Evolutionary conservation across 2,329 filamentous ascomycete genomes (phyloP).

Genomic region (Claviceps pazoutovae): DNA sequence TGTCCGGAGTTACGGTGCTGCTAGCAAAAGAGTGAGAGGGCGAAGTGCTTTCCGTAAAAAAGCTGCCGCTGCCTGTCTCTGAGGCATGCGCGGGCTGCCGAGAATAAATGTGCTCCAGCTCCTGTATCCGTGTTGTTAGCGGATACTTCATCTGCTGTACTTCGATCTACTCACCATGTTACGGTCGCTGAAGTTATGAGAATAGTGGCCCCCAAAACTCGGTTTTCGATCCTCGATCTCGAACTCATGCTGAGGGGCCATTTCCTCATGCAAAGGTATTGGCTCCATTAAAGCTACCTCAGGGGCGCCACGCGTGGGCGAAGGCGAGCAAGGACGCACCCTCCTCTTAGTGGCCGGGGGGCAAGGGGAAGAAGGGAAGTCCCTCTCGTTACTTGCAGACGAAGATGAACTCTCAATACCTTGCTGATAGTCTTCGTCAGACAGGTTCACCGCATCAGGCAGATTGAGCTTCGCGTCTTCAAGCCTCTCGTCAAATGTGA

Average conservation of each 20-base stretch:
- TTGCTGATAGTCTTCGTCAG: constrained; percentile 4
- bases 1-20: background rate
- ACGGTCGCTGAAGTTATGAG: background rate
- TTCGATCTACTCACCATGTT: background rate
- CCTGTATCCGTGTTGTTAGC: background rate
- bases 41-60: background rate
- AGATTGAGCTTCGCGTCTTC: constrained; percentile 20
- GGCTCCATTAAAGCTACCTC: background rate
- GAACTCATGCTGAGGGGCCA: background rate
- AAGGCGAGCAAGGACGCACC: constrained; percentile 4
- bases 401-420: background rate
- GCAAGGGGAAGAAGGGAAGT: constrained; percentile 6
- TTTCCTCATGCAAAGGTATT: background rate
- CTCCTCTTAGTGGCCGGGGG: background rate
- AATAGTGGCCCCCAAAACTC: background rate
- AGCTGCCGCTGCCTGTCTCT: background rate
- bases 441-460: constrained; percentile 6
- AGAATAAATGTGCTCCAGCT: background rate
- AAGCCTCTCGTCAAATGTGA: constrained; percentile 19
- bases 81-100: background rate
- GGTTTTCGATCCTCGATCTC: background rate
- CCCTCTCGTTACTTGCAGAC: constrained; percentile 1
- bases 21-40: constrained; percentile 1
- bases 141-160: background rate
- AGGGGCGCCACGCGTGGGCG: constrained; percentile 2